Evolutionary conservation across 306 rosid species (phyloP), one percentile per base, ranked within the genome.

Genomic region (Fagus crenata): DNA sequence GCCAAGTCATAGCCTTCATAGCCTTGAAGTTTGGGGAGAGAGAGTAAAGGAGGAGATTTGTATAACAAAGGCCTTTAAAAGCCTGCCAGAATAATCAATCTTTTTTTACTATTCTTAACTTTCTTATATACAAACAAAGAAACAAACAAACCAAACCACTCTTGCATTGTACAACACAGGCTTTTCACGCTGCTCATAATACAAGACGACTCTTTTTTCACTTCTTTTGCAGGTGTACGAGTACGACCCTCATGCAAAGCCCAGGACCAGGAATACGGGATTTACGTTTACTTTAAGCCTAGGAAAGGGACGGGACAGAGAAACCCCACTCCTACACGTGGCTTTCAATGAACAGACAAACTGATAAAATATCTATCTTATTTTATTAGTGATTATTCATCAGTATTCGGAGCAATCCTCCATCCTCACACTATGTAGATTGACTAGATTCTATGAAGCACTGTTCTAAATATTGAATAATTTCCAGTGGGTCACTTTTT

Each of bases 241-340:
- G 77, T 75, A 69, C 60, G 74, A 36, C 36, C 15, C 43, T 17
- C 70, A 15, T 64, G 73, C 43, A 89, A 88, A 88, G 96, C 96
- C 96, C 76, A 78, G 54, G 89, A 90, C 96, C 76, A 78, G 54
- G 89, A 90, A 70, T 73, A 85, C 91, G 91, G 83, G 83, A 76
- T 71, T 63, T 64, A 54, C 84, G 80, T 77, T 78, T 64, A 54
- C 84, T 82, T 77, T 78, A 69, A 74, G 72, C 63, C 60, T 33
- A 61, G 76, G 77, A 73, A 73, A 74, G 86, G 49, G 83, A 31
- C 35, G 33, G 64, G 64, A 28, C 13, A 1, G 65, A 82, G 73
- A 85, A 22, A 72, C 75, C 79, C 87, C 73, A 28, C 76, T 60
- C 39, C 8, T 63, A 83, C 87, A 81, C 92, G 82, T 90, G 89